Evolutionary conservation across 805 yeast genomes (phyloP).

Genomic region (Kockiozyma suomiensis): DNA sequence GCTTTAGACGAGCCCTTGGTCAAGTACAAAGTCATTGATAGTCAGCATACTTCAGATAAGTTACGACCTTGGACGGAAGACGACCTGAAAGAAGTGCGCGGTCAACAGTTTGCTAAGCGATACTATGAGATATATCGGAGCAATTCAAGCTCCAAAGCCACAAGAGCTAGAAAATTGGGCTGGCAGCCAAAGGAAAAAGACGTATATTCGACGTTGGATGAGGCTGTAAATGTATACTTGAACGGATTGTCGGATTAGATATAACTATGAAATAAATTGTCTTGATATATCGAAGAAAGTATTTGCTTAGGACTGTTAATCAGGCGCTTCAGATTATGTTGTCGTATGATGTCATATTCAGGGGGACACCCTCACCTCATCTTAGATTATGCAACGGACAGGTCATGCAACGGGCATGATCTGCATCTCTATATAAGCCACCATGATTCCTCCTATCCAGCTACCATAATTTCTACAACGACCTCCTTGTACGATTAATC

Average conservation of each 20-base stretch:
- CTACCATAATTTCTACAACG: not conserved
- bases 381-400: no score
- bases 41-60: constrained; percentile 12
- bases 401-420: no score
- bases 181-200: constrained; percentile 23
- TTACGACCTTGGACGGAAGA: constrained; percentile 2
- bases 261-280: not conserved
- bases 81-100: not conserved
- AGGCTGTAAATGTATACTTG: constrained; percentile 21
- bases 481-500: not conserved
- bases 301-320: no score
- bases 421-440: no score
- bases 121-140: constrained; percentile 5
- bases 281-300: not conserved
- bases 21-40: constrained; percentile 19
- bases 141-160: constrained; percentile 22
- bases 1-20: constrained; percentile 37
- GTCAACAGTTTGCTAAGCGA: not conserved
- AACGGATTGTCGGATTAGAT: not conserved
- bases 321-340: no score
- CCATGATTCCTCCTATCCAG: no score
- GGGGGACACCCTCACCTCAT: no score
- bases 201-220: constrained; percentile 28
- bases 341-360: no score
- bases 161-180: constrained; percentile 22